A percentile compares a stretch with the other conserved stretches of the same genome.
These are phyloP conservation scores for Mycena vulgaris DNA, from an alignment of 768 basidiomycete genomes.

Conservation along the genomic window DNA sequence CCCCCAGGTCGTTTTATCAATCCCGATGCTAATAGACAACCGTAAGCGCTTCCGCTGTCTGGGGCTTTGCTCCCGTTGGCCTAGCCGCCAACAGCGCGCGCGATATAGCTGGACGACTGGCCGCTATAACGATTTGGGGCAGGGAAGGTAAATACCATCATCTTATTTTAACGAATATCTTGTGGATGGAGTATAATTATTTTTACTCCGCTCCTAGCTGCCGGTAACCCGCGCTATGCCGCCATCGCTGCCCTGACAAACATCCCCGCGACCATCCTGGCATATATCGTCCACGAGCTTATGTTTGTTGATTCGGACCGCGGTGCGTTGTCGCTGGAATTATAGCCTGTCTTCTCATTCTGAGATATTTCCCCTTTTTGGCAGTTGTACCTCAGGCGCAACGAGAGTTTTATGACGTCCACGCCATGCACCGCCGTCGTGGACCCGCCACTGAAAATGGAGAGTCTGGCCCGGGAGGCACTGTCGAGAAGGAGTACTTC, in stretches of 20 bases:
- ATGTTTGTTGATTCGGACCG: conserved; percentile 73
- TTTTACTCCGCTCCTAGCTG: conserved; percentile 38
- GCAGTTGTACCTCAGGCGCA: conserved; percentile 30
- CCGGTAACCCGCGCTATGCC: conserved; percentile 60
- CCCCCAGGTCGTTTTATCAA: not conserved
- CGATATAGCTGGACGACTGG: conserved; percentile 77
- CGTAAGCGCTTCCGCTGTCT: conserved; percentile 70
- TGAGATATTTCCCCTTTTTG: not conserved
- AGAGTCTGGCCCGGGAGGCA: not conserved
- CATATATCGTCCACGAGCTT: conserved; percentile 67
- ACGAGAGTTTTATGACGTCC: conserved; percentile 37
- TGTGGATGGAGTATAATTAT: conserved; percentile 51
- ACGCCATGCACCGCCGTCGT: conserved; percentile 33
- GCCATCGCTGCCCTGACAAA: conserved; percentile 77
- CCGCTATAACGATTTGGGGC: conserved; percentile 76
- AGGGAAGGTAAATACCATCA: conserved; percentile 47
- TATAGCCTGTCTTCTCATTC: not conserved
- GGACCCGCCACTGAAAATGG: not conserved
- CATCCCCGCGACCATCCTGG: conserved; percentile 74
- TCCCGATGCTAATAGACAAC: not conserved
- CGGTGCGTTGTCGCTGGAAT: conserved; percentile 57
- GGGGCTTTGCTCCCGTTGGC: conserved; percentile 70
- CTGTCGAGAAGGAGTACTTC: conserved; percentile 31
- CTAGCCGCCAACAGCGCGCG: conserved; percentile 78
- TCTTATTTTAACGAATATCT: not conserved